Percentiles rank a stretch among this genome's conserved stretches.
Evolutionary conservation across 2,329 filamentous ascomycete species (phyloP).

Genomic region (Fusarium goolgardi): DNA sequence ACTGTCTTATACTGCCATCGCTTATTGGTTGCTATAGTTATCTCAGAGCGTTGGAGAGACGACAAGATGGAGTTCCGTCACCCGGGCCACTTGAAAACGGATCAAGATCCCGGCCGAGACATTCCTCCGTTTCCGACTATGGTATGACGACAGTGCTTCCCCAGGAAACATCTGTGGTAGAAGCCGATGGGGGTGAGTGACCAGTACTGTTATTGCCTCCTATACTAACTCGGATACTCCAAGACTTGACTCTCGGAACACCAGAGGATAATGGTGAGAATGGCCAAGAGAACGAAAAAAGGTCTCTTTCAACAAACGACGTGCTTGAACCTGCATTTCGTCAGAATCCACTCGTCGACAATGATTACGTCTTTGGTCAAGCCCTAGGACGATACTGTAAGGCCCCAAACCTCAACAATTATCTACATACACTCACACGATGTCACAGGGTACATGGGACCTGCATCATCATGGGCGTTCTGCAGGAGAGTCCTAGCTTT

Average conservation of each 20-base stretch:
- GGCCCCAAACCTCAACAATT: fast-evolving
- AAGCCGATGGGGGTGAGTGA: conserved; percentile 16
- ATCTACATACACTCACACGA: background rate
- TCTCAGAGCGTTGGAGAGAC: conserved; percentile 40
- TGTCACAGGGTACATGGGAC: conserved; percentile 44
- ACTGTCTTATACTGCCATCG: no score
- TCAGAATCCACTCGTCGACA: conserved; percentile 44
- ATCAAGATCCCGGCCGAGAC: conserved; percentile 11
- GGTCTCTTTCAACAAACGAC: conserved; percentile 1
- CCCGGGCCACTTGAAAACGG: conserved; percentile 9
- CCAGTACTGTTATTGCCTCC: fast-evolving
- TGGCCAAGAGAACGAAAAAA: conserved; percentile 1
- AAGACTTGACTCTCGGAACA: conserved; percentile 21
- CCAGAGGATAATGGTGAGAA: conserved; percentile 5
- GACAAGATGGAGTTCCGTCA: conserved; percentile 30
- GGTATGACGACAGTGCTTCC: conserved; percentile 12
- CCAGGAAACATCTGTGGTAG: background rate
- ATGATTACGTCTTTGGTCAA: conserved; percentile 42
- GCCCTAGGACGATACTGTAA: conserved; percentile 40
- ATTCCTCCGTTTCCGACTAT: conserved; percentile 40
- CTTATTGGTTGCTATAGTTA: conserved; percentile 27
- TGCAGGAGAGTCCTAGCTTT: conserved; percentile 43
- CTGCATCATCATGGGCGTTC: conserved; percentile 45
- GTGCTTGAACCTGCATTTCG: conserved; percentile 42
- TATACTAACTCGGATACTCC: background rate